Percentiles rank a stretch among this genome's conserved stretches.
These are phyloP conservation scores for Petasospora rhodanensis DNA, from an alignment of 1,139 yeast species.

Conservation along the genomic window DNA sequence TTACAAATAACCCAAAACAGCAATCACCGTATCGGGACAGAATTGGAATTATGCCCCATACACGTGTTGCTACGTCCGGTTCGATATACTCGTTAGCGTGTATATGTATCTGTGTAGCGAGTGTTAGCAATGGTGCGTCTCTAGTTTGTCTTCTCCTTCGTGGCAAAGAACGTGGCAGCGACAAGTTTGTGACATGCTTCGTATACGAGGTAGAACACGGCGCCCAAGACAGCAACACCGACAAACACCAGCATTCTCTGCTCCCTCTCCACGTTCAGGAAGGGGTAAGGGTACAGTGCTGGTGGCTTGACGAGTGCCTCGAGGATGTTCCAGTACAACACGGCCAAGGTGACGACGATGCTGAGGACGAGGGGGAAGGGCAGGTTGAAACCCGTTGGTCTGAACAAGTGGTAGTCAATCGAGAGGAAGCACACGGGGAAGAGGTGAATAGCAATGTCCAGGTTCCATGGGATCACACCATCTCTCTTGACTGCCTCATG, in stretches of 20 bases:
- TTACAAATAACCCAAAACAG: no score
- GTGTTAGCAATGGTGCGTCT: neutral
- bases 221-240: constrained; percentile 44
- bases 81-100: no score
- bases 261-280: constrained; percentile 47
- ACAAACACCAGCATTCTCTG: constrained; percentile 46
- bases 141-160: constrained; percentile 1
- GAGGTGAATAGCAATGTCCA: constrained; percentile 57
- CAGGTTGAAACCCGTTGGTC: constrained; percentile 36
- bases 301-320: constrained; percentile 46
- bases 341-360: constrained; percentile 37
- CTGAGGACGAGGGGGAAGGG: constrained; percentile 34
- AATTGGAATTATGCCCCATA: no score
- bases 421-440: constrained; percentile 50
- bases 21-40: no score
- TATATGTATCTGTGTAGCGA: no score
- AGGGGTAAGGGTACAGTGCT: constrained; percentile 58
- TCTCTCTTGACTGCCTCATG: constrained; percentile 9
- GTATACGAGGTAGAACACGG: constrained; percentile 24
- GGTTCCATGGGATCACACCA: constrained; percentile 39
- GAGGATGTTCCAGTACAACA: constrained; percentile 51
- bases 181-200: constrained; percentile 11
- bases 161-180: constrained; percentile 4
- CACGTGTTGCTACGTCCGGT: no score
- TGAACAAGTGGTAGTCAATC: constrained; percentile 51